Base-by-base conservation (phyloP, 768 basidiomycete genomes). In the Cyclocybe aegerita region DNA sequence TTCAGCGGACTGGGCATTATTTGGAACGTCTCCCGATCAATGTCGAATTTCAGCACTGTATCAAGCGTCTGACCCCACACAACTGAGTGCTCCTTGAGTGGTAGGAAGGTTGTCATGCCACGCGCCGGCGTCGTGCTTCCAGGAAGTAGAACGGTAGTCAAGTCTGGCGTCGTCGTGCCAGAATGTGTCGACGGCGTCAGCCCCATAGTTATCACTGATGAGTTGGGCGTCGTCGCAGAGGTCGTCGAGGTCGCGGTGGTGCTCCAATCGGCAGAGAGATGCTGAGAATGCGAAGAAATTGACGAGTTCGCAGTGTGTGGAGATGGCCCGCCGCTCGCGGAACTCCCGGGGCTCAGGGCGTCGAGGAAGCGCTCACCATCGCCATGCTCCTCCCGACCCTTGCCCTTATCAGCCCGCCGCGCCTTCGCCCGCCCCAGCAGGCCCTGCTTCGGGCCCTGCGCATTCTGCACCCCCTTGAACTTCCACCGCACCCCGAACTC, bases 401-500 rank as follows among this genome's bases (percentile, higher is more conserved):
- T 68, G 7, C 62, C 64, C 52, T 64, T 65, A 35, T 63, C 60
- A 31, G 48, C 40, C 53, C 39, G 16, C 29, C 54, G 61, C 29
- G 55, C 60, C 58, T 65, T 65, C 35, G 68, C 60, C 16, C 65
- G 57, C 8, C 60, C 62, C 39, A 78, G 60, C 31, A 82, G 58
- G 3, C 80, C 76, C 29, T 60, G 57, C 60, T 76, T 70, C 14
- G 69, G 53, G 10, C 67, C 64, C 2, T 75, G 62, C 1, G 64
- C 53, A 7, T 56, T 55, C 34, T 72, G 68, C 2, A 73, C 74
- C 55, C 82, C 76, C 71, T 82, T 86, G 67, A 90, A 80, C 65
- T 81, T 85, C 87, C 89, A 90, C 15, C 76, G 72, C 4, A 85
- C 78, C 14, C 74, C 81, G 60, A 90, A 89, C 60, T 87, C 78